These are phyloP conservation scores for Boletus mariae DNA, from an alignment of 1,284 basidiomycete species.

Conservation along the genomic window DNA sequence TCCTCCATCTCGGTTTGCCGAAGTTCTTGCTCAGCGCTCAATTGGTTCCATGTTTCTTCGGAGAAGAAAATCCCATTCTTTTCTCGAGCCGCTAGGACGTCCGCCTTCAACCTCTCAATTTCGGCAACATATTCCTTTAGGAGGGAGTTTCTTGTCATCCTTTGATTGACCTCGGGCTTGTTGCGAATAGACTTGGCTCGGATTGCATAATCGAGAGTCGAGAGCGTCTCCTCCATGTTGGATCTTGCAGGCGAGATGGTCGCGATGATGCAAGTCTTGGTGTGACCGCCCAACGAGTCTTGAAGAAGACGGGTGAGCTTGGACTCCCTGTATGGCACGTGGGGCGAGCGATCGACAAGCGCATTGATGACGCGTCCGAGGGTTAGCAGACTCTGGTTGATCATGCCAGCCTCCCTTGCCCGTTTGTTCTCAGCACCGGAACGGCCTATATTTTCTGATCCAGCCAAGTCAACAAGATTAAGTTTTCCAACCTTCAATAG, in stretches of 20 bases:
- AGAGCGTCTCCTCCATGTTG: slow-evolving; percentile 96
- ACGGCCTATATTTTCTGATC: slow-evolving; percentile 96
- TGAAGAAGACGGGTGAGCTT: slow-evolving; percentile 97
- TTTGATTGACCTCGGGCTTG: slow-evolving; percentile 92
- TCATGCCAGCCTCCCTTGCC: slow-evolving; percentile 97
- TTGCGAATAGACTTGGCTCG: slow-evolving; percentile 96
- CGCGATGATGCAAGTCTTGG: slow-evolving; percentile 98
- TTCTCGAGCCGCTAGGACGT: slow-evolving; percentile 85
- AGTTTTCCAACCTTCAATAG: slow-evolving; percentile 92
- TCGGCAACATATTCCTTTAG: slow-evolving; percentile 95
- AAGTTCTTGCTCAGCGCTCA: slow-evolving; percentile 74
- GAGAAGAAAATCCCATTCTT: slow-evolving; percentile 95
- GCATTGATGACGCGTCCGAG: slow-evolving; percentile 97
- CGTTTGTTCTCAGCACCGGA: slow-evolving; percentile 95
- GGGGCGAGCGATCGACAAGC: slow-evolving; percentile 86
- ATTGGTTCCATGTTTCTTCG: slow-evolving; percentile 83
- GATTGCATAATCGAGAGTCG: slow-evolving; percentile 96
- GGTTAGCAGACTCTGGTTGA: slow-evolving; percentile 96
- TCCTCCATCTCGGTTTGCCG: slow-evolving; percentile 76
- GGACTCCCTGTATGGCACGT: slow-evolving; percentile 93
- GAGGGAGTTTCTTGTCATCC: slow-evolving; percentile 89
- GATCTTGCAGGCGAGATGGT: slow-evolving; percentile 89
- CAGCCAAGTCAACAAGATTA: slow-evolving; percentile 96
- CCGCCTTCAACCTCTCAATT: slow-evolving; percentile 90
- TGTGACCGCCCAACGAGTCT: slow-evolving; percentile 97